These are phyloP conservation scores for Auricularia sp. DNA, from an alignment of 768 basidiomycete species.

Conservation along the genomic window DNA sequence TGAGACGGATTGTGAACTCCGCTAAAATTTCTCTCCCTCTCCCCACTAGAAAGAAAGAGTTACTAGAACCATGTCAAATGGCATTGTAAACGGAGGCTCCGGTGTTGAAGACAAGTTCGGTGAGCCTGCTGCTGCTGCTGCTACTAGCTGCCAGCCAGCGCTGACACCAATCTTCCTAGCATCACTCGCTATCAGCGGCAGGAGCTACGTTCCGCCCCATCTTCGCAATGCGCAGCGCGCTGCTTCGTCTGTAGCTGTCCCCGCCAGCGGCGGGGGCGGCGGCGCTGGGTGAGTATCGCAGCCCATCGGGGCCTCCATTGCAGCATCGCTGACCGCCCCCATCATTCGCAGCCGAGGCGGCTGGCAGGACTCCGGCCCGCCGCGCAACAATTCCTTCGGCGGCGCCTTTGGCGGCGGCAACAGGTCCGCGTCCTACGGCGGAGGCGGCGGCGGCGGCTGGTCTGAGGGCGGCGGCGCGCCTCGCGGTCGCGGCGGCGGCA, in stretches of 20 bases:
- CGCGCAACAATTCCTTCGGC: slow-evolving; percentile 18
- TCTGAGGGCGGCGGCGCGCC: slow-evolving; percentile 32
- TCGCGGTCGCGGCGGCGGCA: slow-evolving; percentile 25
- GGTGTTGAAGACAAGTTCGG: slow-evolving; percentile 71
- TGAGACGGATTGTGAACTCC: background rate
- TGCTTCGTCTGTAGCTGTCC: slow-evolving; percentile 41
- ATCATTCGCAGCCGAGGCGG: slow-evolving; percentile 55
- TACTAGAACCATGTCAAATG: slow-evolving; percentile 66
- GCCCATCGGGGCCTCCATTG: too few relatives aligned
- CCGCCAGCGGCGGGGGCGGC: slow-evolving; percentile 42
- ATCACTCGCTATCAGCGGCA: slow-evolving; percentile 64
- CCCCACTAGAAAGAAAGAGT: background rate
- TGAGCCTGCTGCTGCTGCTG: slow-evolving; percentile 25
- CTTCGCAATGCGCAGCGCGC: slow-evolving; percentile 80
- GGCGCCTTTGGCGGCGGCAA: slow-evolving; percentile 17
- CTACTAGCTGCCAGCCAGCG: background rate
- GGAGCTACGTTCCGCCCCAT: slow-evolving; percentile 84
- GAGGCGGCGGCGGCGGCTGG: slow-evolving; percentile 27
- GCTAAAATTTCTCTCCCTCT: background rate
- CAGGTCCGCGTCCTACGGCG: slow-evolving; percentile 28
- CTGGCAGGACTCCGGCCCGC: slow-evolving; percentile 60
- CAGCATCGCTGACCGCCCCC: background rate
- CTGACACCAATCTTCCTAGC: slow-evolving; percentile 30
- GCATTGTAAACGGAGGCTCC: slow-evolving; percentile 69
- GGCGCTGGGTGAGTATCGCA: background rate